These are phyloP conservation scores for Mucor racemosus DNA, from an alignment of 371 early-diverging fungal genomes.

Conservation along the genomic window DNA sequence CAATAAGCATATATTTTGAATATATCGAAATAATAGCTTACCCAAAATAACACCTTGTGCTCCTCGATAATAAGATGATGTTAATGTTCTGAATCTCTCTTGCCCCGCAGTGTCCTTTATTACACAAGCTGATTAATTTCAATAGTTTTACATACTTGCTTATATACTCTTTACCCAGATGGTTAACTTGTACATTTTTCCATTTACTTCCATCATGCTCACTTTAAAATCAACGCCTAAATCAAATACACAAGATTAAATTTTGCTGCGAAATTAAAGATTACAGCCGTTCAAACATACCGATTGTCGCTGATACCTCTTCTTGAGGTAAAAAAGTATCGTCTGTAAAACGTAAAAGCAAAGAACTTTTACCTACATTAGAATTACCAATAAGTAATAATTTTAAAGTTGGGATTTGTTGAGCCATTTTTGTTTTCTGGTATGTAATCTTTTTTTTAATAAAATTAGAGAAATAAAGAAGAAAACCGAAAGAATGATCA, in stretches of 20 bases:
- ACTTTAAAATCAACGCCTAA: conserved; percentile 99
- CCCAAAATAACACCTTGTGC: conserved; percentile 95
- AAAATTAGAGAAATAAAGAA: conserved; percentile 9
- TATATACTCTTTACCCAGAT: conserved; percentile 78
- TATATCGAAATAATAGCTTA: conserved; percentile 38
- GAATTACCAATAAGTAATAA: conserved; percentile 98
- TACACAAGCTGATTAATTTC: not conserved
- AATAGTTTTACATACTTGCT: not conserved
- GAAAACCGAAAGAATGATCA: conserved; percentile 8
- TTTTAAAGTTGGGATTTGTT: conserved; percentile 82
- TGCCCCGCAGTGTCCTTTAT: conserved; percentile 99
- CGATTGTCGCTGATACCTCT: conserved; percentile 94
- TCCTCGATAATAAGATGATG: conserved; percentile 98
- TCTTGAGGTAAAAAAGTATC: conserved; percentile 94
- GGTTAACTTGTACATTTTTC: conserved; percentile 94
- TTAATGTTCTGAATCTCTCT: conserved; percentile 99
- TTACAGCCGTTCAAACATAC: conserved; percentile 37
- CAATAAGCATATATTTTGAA: not conserved
- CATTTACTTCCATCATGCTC: conserved; percentile 91
- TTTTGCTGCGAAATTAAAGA: not conserved
- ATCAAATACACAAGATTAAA: not conserved
- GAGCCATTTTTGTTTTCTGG: conserved; percentile 15
- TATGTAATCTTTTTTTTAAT: not conserved
- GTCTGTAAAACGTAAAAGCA: conserved; percentile 97
- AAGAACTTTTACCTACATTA: conserved; percentile 98